These are phyloP conservation scores for Cytospora leucostoma DNA, from an alignment of 2,329 filamentous ascomycete genomes.

Conservation along the genomic window DNA sequence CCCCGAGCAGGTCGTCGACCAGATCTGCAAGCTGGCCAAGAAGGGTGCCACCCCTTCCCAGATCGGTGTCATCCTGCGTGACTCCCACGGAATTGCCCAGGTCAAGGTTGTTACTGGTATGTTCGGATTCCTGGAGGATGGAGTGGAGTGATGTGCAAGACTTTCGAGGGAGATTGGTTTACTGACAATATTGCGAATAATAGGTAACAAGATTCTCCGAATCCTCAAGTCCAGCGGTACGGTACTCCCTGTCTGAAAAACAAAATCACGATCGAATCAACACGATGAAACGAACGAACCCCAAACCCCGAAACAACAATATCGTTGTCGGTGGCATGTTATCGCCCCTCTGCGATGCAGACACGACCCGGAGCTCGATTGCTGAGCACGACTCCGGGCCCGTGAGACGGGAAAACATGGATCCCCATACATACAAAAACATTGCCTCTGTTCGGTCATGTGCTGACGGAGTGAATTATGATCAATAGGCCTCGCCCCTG, in stretches of 20 bases:
- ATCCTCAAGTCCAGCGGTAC: conserved; percentile 98
- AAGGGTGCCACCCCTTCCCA: conserved; percentile 98
- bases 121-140: conserved; percentile 36
- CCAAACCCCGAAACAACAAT: conserved; percentile 1
- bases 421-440: conserved; percentile 29
- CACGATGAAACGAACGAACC: neutral
- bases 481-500: conserved; percentile 89
- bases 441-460: conserved; percentile 85
- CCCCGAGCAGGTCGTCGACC: conserved; percentile 96
- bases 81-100: conserved; percentile 97
- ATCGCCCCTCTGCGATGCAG: conserved; percentile 19
- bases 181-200: conserved; percentile 41
- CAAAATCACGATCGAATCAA: neutral
- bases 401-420: conserved; percentile 22
- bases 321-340: conserved; percentile 2
- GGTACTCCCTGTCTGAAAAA: conserved; percentile 46
- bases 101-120: conserved; percentile 96
- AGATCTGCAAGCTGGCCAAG: conserved; percentile 98
- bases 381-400: conserved; percentile 19
- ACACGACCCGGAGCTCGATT: conserved; percentile 34
- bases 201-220: conserved; percentile 99
- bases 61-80: conserved; percentile 98
- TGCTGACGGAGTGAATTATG: conserved; percentile 87
- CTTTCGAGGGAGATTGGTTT: conserved; percentile 21
- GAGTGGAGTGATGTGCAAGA: neutral